Evolutionary conservation across 345 rosid species (phyloP).

Genomic region (Populus simonii): DNA sequence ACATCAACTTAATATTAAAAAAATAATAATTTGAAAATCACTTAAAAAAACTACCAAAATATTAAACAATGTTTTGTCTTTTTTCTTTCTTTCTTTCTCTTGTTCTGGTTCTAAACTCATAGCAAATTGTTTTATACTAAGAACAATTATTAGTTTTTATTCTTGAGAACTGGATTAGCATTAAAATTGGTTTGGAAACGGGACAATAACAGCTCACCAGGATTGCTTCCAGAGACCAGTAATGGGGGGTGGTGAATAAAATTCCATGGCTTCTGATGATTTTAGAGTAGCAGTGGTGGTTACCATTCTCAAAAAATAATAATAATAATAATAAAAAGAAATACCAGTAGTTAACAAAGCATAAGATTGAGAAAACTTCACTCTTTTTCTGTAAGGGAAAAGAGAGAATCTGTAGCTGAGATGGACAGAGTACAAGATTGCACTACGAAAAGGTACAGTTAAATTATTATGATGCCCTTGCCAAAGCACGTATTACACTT

Average conservation of each 20-base stretch:
- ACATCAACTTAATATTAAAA: too few species aligned
- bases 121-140: neutral
- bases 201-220: neutral
- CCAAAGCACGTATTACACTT: neutral
- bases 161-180: neutral
- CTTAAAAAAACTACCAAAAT: too few species aligned
- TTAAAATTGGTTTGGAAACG: neutral
- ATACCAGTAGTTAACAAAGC: neutral
- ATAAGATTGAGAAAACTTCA: neutral
- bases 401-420: neutral
- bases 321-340: too few species aligned
- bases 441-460: too few species aligned
- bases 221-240: neutral
- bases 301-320: too few species aligned
- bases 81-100: too few species aligned
- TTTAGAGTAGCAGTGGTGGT: too few species aligned
- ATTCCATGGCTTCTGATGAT: too few species aligned
- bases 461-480: neutral
- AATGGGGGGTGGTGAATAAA: neutral
- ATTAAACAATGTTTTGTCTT: too few species aligned
- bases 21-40: too few species aligned
- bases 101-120: too few species aligned
- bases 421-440: neutral
- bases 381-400: neutral
- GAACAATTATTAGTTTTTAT: neutral